Conservation (phyloP, 1,284 basidiomycete species). For the Ustilago esculenta region DNA sequence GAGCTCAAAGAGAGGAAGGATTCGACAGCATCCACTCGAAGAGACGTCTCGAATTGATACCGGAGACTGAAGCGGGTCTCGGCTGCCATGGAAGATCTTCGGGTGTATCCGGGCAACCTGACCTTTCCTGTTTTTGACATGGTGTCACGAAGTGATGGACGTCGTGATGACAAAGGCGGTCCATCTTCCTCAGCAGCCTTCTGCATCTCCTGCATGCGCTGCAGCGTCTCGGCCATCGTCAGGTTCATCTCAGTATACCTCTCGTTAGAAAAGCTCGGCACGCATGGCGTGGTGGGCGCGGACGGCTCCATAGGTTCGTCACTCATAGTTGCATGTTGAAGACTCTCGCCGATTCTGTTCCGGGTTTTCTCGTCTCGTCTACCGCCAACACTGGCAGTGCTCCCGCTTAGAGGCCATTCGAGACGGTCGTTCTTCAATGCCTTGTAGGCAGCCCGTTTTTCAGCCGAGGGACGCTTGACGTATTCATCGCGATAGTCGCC, state of each 20-base stretch:
- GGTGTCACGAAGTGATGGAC: slow-evolving; percentile 24
- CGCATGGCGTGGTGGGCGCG: background rate
- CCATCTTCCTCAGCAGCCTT: background rate
- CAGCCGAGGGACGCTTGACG: slow-evolving; percentile 40
- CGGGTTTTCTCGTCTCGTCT: slow-evolving; percentile 3
- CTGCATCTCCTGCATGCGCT: slow-evolving; percentile 44
- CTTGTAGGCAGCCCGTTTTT: slow-evolving; percentile 54
- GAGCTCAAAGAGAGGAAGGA: slow-evolving; percentile 33
- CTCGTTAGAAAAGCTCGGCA: slow-evolving; percentile 1
- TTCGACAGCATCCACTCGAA: slow-evolving; percentile 47
- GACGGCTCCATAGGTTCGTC: background rate
- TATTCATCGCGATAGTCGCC: slow-evolving; percentile 53
- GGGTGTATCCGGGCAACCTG: slow-evolving; percentile 35
- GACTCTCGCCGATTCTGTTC: background rate
- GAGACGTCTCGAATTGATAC: slow-evolving; percentile 45
- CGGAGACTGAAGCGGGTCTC: slow-evolving; percentile 39
- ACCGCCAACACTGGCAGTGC: background rate
- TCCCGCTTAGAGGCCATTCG: slow-evolving; percentile 48
- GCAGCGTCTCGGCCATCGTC: slow-evolving; percentile 49
- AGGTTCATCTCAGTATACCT: slow-evolving; percentile 29
- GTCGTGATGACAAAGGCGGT: slow-evolving; percentile 7
- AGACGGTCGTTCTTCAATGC: slow-evolving; percentile 46
- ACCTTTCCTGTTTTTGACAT: slow-evolving; percentile 37
- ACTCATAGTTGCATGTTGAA: background rate
- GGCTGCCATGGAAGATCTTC: slow-evolving; percentile 31